phyloP scores from a whole-genome alignment of 2,329 filamentous ascomycete genomes.

The Aspergillus fischeri region DNA sequence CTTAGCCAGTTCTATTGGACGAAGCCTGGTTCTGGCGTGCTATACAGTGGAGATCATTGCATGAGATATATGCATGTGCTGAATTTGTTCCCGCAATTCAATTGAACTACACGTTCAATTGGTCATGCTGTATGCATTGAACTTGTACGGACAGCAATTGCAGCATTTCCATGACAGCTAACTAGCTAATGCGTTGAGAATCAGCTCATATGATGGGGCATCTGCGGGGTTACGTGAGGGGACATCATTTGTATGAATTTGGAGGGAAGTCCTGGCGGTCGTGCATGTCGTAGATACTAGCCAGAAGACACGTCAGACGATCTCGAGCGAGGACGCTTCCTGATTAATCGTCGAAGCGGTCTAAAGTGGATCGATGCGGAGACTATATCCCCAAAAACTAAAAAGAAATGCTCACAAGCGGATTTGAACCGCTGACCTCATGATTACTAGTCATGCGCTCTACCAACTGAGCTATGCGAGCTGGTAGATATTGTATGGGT shows the following conservation, averaged over 20 bases:
- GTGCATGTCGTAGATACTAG: no score
- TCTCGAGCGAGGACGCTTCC: no score
- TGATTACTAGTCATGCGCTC: background rate
- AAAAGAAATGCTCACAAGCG: conserved; percentile 2
- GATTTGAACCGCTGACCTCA: conserved; percentile 7
- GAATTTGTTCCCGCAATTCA: background rate
- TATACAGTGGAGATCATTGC: background rate
- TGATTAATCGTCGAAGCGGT: no score
- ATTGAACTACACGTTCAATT: background rate
- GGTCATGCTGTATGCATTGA: background rate
- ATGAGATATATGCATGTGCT: background rate
- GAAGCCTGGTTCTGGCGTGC: background rate
- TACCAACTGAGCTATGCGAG: background rate
- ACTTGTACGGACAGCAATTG: background rate
- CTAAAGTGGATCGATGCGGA: no score
- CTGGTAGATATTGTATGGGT: background rate
- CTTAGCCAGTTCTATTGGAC: background rate
- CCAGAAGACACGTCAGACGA: no score
- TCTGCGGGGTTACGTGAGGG: no score
- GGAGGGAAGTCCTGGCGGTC: no score
- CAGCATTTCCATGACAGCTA: background rate
- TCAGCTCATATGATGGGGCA: no score
- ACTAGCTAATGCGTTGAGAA: no score
- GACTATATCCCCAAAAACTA: background rate
- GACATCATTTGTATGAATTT: no score